Percentiles rank a stretch among this genome's conserved stretches.
Evolutionary conservation across 495 filamentous ascomycete species (phyloP).

Genomic region (Trichoderma asperelloides): DNA sequence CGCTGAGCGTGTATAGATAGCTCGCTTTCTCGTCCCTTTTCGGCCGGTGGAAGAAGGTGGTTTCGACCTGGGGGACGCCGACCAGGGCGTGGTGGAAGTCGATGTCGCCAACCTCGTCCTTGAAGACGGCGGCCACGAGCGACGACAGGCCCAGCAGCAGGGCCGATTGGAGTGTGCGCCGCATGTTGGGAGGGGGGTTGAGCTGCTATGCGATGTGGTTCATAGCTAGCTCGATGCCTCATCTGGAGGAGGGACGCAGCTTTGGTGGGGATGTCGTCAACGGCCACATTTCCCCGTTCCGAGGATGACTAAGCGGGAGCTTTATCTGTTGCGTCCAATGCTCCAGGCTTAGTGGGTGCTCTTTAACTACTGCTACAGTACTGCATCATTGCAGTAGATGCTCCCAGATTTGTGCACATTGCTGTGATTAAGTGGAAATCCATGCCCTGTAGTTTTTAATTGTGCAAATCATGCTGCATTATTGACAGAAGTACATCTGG

Average conservation of each 20-base stretch:
- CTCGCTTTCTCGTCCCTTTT: slow-evolving; percentile 71
- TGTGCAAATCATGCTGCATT: no score
- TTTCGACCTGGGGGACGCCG: slow-evolving; percentile 67
- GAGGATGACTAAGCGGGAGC: background rate
- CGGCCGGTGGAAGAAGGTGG: slow-evolving; percentile 92
- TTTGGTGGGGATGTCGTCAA: slow-evolving; percentile 7
- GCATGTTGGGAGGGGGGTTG: background rate
- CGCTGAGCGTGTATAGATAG: slow-evolving; percentile 82
- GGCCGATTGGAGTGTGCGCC: slow-evolving; percentile 7
- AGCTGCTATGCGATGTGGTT: background rate
- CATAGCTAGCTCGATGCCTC: slow-evolving; percentile 1
- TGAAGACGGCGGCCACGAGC: slow-evolving; percentile 59
- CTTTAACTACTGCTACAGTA: no score
- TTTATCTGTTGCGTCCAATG: no score
- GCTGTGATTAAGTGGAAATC: no score
- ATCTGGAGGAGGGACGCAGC: background rate
- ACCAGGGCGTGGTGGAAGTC: slow-evolving; percentile 91
- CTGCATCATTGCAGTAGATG: no score
- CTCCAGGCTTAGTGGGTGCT: no score
- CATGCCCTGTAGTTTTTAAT: no score
- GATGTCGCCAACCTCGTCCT: slow-evolving; percentile 82
- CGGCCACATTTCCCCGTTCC: slow-evolving; percentile 3
- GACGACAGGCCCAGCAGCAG: slow-evolving; percentile 30
- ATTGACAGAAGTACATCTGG: no score
- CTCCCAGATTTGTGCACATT: no score